Conservation (phyloP, 805 yeast genomes). For the Danielozyma ontarioensis region DNA sequence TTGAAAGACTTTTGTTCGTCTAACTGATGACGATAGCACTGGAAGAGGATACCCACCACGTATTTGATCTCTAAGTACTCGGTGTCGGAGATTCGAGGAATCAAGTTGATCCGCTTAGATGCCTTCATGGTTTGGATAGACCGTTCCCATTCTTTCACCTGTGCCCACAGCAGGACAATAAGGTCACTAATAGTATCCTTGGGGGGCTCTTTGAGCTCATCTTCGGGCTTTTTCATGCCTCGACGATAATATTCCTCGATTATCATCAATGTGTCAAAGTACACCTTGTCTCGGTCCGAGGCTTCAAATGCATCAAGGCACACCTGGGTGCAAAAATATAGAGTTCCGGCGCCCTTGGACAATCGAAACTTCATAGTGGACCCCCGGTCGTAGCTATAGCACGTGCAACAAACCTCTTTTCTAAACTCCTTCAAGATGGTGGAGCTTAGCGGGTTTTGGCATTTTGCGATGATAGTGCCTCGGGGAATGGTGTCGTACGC, state of each 20-base stretch:
- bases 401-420: conserved; percentile 57
- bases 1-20: conserved; percentile 1
- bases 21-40: conserved; percentile 14
- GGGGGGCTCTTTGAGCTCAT: conserved; percentile 15
- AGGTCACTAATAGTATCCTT: conserved; percentile 6
- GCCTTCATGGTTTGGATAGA: conserved; percentile 25
- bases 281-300: conserved; percentile 31
- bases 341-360: conserved; percentile 14
- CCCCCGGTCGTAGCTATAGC: conserved; percentile 48
- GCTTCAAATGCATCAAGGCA: conserved; percentile 36
- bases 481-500: conserved; percentile 35
- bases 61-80: conserved; percentile 51
- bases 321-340: conserved; percentile 49
- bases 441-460: conserved; percentile 41
- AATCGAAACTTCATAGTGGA: conserved; percentile 39
- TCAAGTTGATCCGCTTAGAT: conserved; percentile 23
- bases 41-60: conserved; percentile 34
- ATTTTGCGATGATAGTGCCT: conserved; percentile 36
- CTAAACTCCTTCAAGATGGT: conserved; percentile 48
- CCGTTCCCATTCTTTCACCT: conserved; percentile 33
- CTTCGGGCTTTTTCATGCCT: conserved; percentile 18
- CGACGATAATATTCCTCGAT: conserved; percentile 25
- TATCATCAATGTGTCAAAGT: conserved; percentile 29
- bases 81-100: conserved; percentile 45
- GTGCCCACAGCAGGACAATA: conserved; percentile 31